Base-by-base conservation (phyloP, 2,329 filamentous ascomycete genomes). In the Emmonsiellopsis sp. region DNA sequence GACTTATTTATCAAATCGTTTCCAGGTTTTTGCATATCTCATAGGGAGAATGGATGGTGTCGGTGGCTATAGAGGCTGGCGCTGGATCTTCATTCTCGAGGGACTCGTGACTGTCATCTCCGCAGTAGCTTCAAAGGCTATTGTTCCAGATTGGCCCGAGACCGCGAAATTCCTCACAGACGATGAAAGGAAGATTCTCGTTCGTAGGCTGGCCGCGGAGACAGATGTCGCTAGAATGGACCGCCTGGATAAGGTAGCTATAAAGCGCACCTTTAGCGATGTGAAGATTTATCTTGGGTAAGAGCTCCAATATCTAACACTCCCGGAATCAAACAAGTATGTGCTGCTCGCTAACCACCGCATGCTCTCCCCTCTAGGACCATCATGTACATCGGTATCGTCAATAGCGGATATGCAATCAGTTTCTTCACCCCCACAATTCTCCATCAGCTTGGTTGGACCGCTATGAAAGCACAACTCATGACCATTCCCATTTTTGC, bases 351-450 rank as follows among this genome's bases (percentile, higher is more conserved):
- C 8, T 48, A 27, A 48, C 33, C 2, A n/a, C 33, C 2, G 36
- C 0, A 7, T 32, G 5, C 54, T 62, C 60, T 61, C 42, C 54
- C 60, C 61, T 62, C 34, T 51, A 70, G 68, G 8, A 58, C 84
- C 4, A 72, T 85, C 49, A 80, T 86, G 36, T 83, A 82, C 60
- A 84, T 83, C 73, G 81, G 83, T 7, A 80, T 84, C 47, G 71
- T 74, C 36, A 74, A 70, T 33, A 71, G 74, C n/a, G 61, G 72
- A 9, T 76, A 76, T 59, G 68, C 71, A n/a, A 63, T 68, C n/a
- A 65, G 65, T 9, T 66, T 74, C 53, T 75, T 69, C 60, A 64
- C 71, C 4, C 71, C 70, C 2, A 74, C 71, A 8, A 74, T 74
- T 44, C 63, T 74, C 50, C 63, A 51, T 10, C 75, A 77, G 40